Evolutionary conservation across 176 grass and related monocot species (phyloP).

Genomic region (Rhynchospora tenuis): DNA sequence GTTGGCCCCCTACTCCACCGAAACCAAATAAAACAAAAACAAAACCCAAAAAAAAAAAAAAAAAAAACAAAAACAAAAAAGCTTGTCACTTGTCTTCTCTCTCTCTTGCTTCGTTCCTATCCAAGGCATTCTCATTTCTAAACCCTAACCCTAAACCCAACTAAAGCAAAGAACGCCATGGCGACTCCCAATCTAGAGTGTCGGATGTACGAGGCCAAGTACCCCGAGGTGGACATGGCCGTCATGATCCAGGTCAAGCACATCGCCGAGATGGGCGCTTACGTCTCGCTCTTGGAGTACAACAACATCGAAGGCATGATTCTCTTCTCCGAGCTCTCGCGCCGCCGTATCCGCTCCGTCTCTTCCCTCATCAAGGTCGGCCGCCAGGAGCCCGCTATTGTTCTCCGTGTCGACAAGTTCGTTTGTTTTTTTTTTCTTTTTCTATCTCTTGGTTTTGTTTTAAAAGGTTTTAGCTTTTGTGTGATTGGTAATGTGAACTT

Average conservation of each 20-base stretch:
- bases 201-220: conserved; percentile 77
- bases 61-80: background rate
- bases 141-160: background rate
- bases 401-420: conserved; percentile 70
- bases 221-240: conserved; percentile 83
- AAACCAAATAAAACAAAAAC: background rate
- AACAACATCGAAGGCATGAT: conserved; percentile 99
- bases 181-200: conserved; percentile 73
- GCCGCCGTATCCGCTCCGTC: conserved; percentile 80
- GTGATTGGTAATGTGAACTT: background rate
- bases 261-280: conserved; percentile 93
- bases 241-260: conserved; percentile 98
- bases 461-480: background rate
- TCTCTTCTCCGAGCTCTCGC: conserved; percentile 94
- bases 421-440: background rate
- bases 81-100: background rate
- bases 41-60: background rate
- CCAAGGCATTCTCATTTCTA: background rate
- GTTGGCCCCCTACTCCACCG: no score
- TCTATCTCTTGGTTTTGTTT: background rate
- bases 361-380: conserved; percentile 95
- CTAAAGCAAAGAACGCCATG: background rate
- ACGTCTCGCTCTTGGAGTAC: conserved; percentile 89
- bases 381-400: conserved; percentile 94
- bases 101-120: background rate